Base-by-base conservation (phyloP, 2,329 filamentous ascomycete genomes). In the Zymoseptoria ardabiliae region DNA sequence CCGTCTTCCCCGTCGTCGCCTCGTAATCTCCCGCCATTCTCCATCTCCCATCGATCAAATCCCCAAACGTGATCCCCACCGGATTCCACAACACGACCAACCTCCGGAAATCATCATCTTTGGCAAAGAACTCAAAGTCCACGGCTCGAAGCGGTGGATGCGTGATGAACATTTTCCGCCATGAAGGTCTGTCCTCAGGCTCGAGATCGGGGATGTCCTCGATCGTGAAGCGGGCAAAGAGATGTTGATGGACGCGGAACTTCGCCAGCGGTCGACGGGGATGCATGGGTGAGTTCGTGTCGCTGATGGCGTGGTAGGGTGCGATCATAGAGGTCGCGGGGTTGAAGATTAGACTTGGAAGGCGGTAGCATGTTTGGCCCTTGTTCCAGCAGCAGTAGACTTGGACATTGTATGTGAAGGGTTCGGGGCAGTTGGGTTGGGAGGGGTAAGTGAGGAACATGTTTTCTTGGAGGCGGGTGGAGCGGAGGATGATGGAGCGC, bases 141-240 rank as follows among this genome's bases (percentile, higher is more conserved):
- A 63, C 41, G 3, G 61, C 61, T 20, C 51, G 11, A 8, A 61
- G 19, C 21, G 61, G 56, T 20, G 61, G 61, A 25, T 55, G 53
- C 4, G 55, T 58, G 6, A 63, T 22, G 11, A 55, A 54, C 61
- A 61, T 63, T 4, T 56, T 25, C 20, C 50, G 35, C 58, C 56
- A 63, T 19, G 61, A 58, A 9, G 56, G 56, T 21, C 50, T 25
- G 21, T 56, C 20, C 13, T 20, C 53, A n/a, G 49, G 20, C 2
- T 55, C 59, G 21, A 56, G 53, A 10, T 58, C 45, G n/a, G 59
- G 59, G 17, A 61, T 22, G 2, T 53, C 59, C 21, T 61, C 55
- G 22, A 61, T 53, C 6, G 57, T 53, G 19, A 61, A 61, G 19
- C 55, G 30, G 3, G 57, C 49, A 22, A 58, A 58, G 13, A 53